Conservation (phyloP, 768 basidiomycete species). For the Tulasnella sp. region DNA sequence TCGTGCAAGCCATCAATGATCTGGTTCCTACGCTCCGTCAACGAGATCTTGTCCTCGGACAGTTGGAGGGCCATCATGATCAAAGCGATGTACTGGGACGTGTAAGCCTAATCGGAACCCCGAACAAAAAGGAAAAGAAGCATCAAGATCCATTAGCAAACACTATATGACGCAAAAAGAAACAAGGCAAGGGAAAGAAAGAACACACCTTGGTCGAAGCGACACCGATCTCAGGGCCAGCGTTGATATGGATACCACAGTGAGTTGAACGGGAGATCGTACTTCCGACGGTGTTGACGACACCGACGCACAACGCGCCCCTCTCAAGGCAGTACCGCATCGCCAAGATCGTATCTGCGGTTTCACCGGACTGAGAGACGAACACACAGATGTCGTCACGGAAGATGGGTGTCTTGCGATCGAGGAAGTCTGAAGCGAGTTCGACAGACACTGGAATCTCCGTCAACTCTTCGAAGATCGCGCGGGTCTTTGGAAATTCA, state of each 20-base stretch:
- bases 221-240: slow-evolving; percentile 97
- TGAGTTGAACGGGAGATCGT: slow-evolving; percentile 97
- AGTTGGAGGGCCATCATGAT: slow-evolving; percentile 98
- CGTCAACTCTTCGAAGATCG: slow-evolving; percentile 97
- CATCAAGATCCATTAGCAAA: background rate
- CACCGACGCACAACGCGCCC: slow-evolving; percentile 91
- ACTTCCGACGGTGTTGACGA: slow-evolving; percentile 97
- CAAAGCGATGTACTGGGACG: slow-evolving; percentile 96
- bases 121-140: background rate
- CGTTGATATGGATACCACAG: slow-evolving; percentile 99
- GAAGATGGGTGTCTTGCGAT: slow-evolving; percentile 99
- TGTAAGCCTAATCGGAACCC: slow-evolving; percentile 71
- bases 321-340: slow-evolving; percentile 94
- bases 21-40: slow-evolving; percentile 77
- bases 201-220: slow-evolving; percentile 72
- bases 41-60: slow-evolving; percentile 91
- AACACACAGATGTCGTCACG: slow-evolving; percentile 95
- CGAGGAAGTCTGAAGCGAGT: slow-evolving; percentile 94
- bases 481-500: slow-evolving; percentile 52
- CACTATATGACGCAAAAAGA: background rate
- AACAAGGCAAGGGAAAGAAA: slow-evolving; percentile 28
- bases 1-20: slow-evolving; percentile 89
- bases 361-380: slow-evolving; percentile 96
- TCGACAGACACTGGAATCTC: slow-evolving; percentile 98
- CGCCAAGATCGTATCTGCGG: slow-evolving; percentile 94